Evolutionary conservation across 2,329 filamentous ascomycete species (phyloP).

Genomic region (Dactylellina parvicollis): DNA sequence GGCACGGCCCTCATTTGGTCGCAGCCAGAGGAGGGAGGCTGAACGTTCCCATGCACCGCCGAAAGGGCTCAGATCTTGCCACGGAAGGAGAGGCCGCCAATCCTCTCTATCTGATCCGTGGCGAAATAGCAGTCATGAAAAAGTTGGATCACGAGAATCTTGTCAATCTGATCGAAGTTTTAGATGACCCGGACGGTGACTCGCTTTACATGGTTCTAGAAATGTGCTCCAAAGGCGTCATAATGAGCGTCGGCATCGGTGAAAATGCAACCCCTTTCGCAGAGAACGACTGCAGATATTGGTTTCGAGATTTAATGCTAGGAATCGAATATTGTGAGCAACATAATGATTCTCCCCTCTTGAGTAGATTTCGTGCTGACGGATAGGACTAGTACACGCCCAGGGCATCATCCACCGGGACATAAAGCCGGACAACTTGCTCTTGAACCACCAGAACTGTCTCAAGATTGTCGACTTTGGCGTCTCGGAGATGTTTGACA

Average conservation of each 20-base stretch:
- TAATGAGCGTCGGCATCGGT: conserved; percentile 94
- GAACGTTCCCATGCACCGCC: conserved; percentile 67
- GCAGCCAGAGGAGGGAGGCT: conserved; percentile 69
- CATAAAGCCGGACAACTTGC: conserved; percentile 96
- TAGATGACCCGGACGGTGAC: conserved; percentile 95
- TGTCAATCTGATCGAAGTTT: conserved; percentile 90
- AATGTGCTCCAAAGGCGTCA: conserved; percentile 97
- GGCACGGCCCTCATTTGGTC: conserved; percentile 67
- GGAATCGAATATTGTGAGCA: conserved; percentile 87
- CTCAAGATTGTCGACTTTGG: conserved; percentile 98
- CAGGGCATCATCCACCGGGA: conserved; percentile 96
- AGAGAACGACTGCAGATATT: conserved; percentile 82
- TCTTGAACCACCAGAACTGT: conserved; percentile 89
- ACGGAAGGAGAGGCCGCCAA: conserved; percentile 70
- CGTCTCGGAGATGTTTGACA: conserved; percentile 99
- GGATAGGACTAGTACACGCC: conserved; percentile 74
- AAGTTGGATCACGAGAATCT: conserved; percentile 94
- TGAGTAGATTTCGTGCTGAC: conserved; percentile 53
- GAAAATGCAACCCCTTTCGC: conserved; percentile 83
- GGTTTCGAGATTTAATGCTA: conserved; percentile 93
- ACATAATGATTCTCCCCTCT: conserved; percentile 56
- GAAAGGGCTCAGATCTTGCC: conserved; percentile 66
- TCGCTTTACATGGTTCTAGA: conserved; percentile 98
- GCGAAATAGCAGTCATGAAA: conserved; percentile 99
- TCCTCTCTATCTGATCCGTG: conserved; percentile 85